Conservation (phyloP, 805 yeast genomes). For the Lipomyces kockii region DNA sequence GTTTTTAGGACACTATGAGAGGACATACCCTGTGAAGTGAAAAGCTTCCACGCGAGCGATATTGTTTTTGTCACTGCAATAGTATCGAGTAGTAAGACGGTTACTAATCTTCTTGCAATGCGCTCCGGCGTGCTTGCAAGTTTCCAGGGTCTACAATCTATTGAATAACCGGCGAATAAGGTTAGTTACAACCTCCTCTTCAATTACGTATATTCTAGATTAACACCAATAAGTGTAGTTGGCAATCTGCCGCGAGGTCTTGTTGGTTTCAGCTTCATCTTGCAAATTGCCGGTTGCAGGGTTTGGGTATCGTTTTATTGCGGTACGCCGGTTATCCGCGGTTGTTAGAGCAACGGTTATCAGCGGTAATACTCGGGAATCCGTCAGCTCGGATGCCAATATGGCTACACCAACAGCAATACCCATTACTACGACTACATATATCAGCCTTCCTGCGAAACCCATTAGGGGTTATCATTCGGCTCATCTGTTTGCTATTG, state of each 20-base stretch:
- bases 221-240: background rate
- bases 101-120: background rate
- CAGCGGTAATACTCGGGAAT: background rate
- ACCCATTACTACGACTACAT: background rate
- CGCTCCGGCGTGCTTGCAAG: background rate
- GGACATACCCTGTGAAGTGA: background rate
- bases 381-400: background rate
- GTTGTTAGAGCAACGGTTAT: background rate
- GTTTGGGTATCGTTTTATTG: background rate
- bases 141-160: background rate
- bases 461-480: background rate
- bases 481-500: background rate
- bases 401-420: background rate
- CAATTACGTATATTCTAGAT: background rate
- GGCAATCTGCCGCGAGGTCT: background rate
- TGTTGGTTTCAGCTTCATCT: too few relatives aligned
- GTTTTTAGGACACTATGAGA: background rate
- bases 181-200: background rate
- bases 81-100: too few relatives aligned
- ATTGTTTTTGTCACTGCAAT: too few relatives aligned
- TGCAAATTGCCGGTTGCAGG: background rate
- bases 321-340: background rate
- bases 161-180: background rate
- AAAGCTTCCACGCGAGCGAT: too few relatives aligned
- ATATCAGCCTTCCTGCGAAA: background rate